Evolutionary conservation across 306 rosid species (phyloP).

Genomic region (Prunus armeniaca): DNA sequence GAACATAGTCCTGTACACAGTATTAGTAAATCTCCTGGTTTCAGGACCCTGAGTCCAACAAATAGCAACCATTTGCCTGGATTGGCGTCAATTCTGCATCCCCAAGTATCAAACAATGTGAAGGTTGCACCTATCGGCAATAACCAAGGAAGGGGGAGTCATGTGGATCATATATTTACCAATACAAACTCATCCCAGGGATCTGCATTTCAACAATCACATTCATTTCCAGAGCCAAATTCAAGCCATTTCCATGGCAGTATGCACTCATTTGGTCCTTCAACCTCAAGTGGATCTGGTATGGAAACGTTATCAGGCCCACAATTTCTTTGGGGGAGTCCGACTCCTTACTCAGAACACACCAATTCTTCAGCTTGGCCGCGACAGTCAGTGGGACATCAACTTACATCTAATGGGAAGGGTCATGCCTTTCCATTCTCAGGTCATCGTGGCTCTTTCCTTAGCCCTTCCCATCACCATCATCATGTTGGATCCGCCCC

Average conservation of each 20-base stretch:
- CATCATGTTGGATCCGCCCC: slow-evolving; percentile 96
- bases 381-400: slow-evolving; percentile 53
- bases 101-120: slow-evolving; percentile 53
- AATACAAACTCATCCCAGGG: slow-evolving; percentile 51
- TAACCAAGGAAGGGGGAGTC: slow-evolving; percentile 58
- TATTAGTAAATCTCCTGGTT: slow-evolving; percentile 64
- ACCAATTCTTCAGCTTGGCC: slow-evolving; percentile 65
- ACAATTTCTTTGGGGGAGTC: slow-evolving; percentile 97
- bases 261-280: slow-evolving; percentile 51
- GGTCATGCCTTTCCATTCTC: slow-evolving; percentile 55
- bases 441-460: slow-evolving; percentile 51
- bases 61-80: slow-evolving; percentile 68
- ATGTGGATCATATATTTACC: slow-evolving; percentile 43
- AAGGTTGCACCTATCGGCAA: slow-evolving; percentile 82
- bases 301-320: slow-evolving; percentile 84
- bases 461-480: slow-evolving; percentile 51
- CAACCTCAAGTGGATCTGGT: slow-evolving; percentile 56
- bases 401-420: slow-evolving; percentile 55
- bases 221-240: slow-evolving; percentile 66
- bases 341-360: slow-evolving; percentile 55
- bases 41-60: slow-evolving; percentile 51
- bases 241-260: slow-evolving; percentile 52
- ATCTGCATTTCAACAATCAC: slow-evolving; percentile 57
- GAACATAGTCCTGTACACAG: slow-evolving; percentile 60
- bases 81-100: slow-evolving; percentile 71